phyloP scores from a whole-genome alignment of 306 rosid species.

The Vigna nakashimae region DNA sequence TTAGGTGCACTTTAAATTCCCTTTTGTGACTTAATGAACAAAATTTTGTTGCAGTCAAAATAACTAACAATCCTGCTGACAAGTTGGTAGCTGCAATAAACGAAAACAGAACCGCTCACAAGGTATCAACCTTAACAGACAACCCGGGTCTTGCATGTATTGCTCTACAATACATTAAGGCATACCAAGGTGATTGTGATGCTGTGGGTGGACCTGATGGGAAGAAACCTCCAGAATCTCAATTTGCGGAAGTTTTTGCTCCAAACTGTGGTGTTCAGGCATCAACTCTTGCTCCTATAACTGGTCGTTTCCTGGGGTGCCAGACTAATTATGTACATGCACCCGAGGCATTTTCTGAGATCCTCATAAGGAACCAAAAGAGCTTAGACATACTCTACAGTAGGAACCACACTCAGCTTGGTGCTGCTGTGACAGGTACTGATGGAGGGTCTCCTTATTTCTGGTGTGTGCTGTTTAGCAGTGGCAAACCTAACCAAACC shows the following conservation, averaged over 20 bases:
- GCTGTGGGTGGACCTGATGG: slow-evolving; percentile 86
- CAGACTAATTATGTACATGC: slow-evolving; percentile 74
- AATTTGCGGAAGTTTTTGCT: slow-evolving; percentile 75
- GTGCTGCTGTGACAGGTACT: slow-evolving; percentile 88
- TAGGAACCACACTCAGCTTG: slow-evolving; percentile 84
- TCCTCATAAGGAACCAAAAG: slow-evolving; percentile 71
- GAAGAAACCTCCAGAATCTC: slow-evolving; percentile 85
- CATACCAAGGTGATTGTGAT: slow-evolving; percentile 73
- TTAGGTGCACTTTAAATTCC: slow-evolving; percentile 13
- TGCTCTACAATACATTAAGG: slow-evolving; percentile 91
- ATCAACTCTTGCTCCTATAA: slow-evolving; percentile 70
- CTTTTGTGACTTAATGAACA: slow-evolving; percentile 33
- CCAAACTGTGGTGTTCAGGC: slow-evolving; percentile 76
- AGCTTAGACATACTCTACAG: slow-evolving; percentile 74
- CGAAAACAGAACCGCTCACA: slow-evolving; percentile 60
- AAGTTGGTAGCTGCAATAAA: slow-evolving; percentile 58
- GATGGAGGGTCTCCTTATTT: slow-evolving; percentile 89
- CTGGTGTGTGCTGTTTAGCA: slow-evolving; percentile 96
- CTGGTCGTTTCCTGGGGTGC: slow-evolving; percentile 95
- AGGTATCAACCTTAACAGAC: slow-evolving; percentile 42
- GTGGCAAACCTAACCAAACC: slow-evolving; percentile 68
- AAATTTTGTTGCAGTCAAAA: slow-evolving; percentile 47
- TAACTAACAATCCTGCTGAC: slow-evolving; percentile 60
- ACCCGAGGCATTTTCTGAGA: slow-evolving; percentile 70
- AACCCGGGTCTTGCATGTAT: slow-evolving; percentile 86